Evolutionary conservation across 257 asterid genomes (phyloP).

Genomic region (Petunia axillaris): DNA sequence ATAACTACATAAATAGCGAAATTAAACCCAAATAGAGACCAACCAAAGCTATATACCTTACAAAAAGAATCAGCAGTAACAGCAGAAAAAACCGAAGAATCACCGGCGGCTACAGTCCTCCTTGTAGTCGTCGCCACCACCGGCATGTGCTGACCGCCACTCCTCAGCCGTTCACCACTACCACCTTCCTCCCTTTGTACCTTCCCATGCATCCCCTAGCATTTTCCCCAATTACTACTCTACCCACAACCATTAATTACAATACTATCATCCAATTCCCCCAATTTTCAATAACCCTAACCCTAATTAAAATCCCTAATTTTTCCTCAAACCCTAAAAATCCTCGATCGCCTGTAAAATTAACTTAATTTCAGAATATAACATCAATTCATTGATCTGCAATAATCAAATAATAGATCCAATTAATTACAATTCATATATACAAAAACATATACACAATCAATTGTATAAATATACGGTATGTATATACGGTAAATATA

Average conservation of each 20-base stretch:
- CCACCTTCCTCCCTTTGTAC: conserved; percentile 34
- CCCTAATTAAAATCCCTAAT: conserved; percentile 29
- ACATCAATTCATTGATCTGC: conserved; percentile 24
- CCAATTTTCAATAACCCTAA: conserved; percentile 19
- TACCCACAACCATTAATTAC: conserved; percentile 41
- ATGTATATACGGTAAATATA: not conserved
- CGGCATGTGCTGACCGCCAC: conserved; percentile 44
- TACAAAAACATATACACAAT: not conserved
- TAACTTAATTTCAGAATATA: conserved; percentile 3
- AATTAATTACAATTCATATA: conserved; percentile 6
- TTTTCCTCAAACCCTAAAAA: conserved; percentile 21
- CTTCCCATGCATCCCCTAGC: conserved; percentile 49
- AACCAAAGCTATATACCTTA: conserved; percentile 38
- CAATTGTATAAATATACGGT: not conserved
- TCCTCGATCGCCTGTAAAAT: conserved; percentile 20
- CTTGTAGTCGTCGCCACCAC: conserved; percentile 32
- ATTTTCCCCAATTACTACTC: conserved; percentile 36
- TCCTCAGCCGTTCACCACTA: conserved; percentile 29
- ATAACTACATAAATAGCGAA: not conserved
- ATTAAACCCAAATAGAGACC: conserved; percentile 6
- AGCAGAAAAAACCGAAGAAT: conserved; percentile 23
- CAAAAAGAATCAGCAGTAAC: conserved; percentile 39
- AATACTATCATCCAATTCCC: conserved; percentile 19
- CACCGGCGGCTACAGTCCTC: conserved; percentile 40
- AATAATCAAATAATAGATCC: conserved; percentile 19